Percentiles rank a stretch among this genome's conserved stretches.
Evolutionary conservation across 257 asterid species (phyloP).

Genomic region (Plectranthus barbatus): DNA sequence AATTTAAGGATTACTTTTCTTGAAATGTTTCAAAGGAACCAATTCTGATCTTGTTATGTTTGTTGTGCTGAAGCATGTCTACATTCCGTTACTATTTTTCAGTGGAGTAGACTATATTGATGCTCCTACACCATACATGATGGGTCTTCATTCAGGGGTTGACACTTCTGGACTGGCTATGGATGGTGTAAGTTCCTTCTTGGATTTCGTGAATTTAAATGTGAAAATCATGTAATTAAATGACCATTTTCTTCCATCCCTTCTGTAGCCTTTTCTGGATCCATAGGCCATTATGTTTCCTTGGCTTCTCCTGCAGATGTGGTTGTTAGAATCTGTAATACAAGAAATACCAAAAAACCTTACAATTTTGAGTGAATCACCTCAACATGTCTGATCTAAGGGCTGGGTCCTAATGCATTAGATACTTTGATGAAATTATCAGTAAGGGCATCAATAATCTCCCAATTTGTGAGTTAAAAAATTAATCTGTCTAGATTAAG

Average conservation of each 20-base stretch:
- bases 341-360: background rate
- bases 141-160: conserved; percentile 99
- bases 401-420: background rate
- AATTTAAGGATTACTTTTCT: conserved; percentile 3
- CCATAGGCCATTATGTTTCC: background rate
- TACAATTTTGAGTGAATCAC: background rate
- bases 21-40: conserved; percentile 15
- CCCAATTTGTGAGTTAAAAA: background rate
- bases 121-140: conserved; percentile 99
- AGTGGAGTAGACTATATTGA: conserved; percentile 99
- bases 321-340: background rate
- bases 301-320: background rate
- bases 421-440: background rate
- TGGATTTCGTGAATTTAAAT: conserved; percentile 16
- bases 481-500: background rate
- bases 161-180: conserved; percentile 80
- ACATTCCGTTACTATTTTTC: conserved; percentile 98
- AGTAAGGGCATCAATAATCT: background rate
- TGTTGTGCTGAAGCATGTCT: conserved; percentile 97
- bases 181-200: conserved; percentile 69
- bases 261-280: background rate
- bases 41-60: conserved; percentile 49
- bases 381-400: background rate
- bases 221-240: background rate
- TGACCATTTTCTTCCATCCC: background rate